Percentiles rank a stretch among this genome's conserved stretches.
These are phyloP conservation scores for Eucalyptus curtisii DNA, from an alignment of 345 rosid species.

Conservation along the genomic window DNA sequence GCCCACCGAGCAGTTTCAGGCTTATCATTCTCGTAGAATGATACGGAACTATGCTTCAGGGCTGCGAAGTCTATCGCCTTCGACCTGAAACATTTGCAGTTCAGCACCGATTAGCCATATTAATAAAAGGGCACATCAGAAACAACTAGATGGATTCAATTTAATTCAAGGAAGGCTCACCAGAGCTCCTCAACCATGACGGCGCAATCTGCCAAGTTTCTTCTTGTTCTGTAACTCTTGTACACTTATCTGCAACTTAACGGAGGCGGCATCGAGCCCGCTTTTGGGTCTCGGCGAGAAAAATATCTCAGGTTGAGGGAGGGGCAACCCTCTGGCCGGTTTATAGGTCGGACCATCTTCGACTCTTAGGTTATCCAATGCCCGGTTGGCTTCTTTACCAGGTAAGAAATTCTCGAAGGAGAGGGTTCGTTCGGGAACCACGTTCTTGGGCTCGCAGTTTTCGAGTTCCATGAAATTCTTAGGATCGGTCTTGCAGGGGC, in stretches of 20 bases:
- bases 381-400: neutral
- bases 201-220: constrained; percentile 90
- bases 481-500: neutral
- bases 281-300: constrained; percentile 57
- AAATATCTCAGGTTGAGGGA: constrained; percentile 31
- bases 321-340: constrained; percentile 16
- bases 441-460: constrained; percentile 11
- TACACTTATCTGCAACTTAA: constrained; percentile 73
- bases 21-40: constrained; percentile 45
- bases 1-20: constrained; percentile 85
- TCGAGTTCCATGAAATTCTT: constrained; percentile 11
- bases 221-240: constrained; percentile 76
- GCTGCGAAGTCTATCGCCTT: constrained; percentile 76
- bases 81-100: constrained; percentile 44
- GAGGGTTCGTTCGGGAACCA: constrained; percentile 1
- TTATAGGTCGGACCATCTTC: neutral
- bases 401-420: constrained; percentile 20
- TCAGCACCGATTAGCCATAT: neutral
- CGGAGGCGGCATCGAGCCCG: constrained; percentile 71
- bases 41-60: constrained; percentile 40
- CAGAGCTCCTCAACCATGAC: constrained; percentile 78
- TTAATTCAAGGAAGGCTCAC: neutral
- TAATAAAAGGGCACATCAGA: neutral
- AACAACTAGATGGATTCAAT: neutral
- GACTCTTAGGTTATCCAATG: neutral